Evolutionary conservation across 2,329 filamentous ascomycete genomes (phyloP), one percentile per base, ranked within the genome.

Genomic region (Fusarium decemcellulare): DNA sequence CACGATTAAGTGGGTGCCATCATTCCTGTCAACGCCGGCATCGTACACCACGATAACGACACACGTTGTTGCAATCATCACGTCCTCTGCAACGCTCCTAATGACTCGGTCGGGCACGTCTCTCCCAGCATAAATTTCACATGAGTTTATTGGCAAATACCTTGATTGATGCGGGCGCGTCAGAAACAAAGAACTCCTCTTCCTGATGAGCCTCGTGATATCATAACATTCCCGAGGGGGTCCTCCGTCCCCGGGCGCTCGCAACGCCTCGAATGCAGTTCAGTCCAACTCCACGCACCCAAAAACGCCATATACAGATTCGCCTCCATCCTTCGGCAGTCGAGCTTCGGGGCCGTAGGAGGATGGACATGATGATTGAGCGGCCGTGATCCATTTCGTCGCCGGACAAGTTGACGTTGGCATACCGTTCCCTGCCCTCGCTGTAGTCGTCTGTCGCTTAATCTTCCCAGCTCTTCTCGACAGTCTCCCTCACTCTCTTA

Each of bases 381-480:
- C 47, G 69, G 39, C 59, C 51, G 47, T 67, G 39, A 67, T 67
- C 59, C 60, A 48, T 58, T 70, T 36, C 50, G 46, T 65, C 51
- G 36, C 51, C 60, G 63, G 67, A 70, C 67, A 70, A 54, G 52
- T 46, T 39, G 67, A 70, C 67, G 67, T 70, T 70, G 67, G 67
- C 59, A 70, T 70, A 70, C 67, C 67, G 67, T 58, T 61, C 46
- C 59, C 60, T 68, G 48, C 71, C 61, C 52, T 42, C 11, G 32
- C 43, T 44, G 15, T 42, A n/a, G 52, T 55, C 15, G 43, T 18
- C 27, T 53, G 16, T 10, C 53, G 18, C 32, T 79, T 75, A 97
- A 76, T 98, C 95, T 70, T 98, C 96, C 96, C 96, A 99, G 84
- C 95, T 98, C 89, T 98, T 98, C 86, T 99, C 96, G 15, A 99